phyloP scores from a whole-genome alignment of 169 alveolate genomes.

The Amoebophrya sp. region DNA sequence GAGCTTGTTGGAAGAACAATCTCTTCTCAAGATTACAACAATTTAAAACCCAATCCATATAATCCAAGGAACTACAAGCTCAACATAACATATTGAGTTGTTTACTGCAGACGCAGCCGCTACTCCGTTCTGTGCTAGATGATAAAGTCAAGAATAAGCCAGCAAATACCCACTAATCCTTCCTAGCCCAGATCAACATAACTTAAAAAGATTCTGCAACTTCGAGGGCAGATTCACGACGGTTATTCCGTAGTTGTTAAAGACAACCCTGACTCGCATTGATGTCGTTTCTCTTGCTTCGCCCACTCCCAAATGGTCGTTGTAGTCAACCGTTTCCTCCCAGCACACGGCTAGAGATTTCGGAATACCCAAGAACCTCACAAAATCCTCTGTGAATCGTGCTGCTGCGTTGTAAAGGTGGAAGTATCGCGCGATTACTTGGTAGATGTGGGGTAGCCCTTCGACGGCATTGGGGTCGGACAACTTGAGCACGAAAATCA shows the following conservation, averaged over 20 bases:
- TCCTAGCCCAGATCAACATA: too few relatives aligned
- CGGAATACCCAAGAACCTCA: background rate
- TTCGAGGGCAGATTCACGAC: background rate
- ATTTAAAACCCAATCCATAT: too few relatives aligned
- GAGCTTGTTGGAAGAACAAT: too few relatives aligned
- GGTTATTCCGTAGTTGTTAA: background rate
- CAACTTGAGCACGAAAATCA: background rate
- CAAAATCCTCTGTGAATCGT: background rate
- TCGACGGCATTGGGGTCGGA: constrained; percentile 4
- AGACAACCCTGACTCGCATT: background rate
- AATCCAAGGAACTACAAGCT: too few relatives aligned
- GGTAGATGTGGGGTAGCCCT: background rate
- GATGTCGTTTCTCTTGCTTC: background rate
- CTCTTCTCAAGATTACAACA: too few relatives aligned
- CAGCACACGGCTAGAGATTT: background rate
- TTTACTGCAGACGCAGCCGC: too few relatives aligned
- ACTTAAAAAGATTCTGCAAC: background rate
- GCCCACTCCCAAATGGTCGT: constrained; percentile 7
- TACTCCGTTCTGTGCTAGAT: too few relatives aligned
- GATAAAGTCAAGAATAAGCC: too few relatives aligned
- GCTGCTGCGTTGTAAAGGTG: background rate
- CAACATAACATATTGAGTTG: too few relatives aligned
- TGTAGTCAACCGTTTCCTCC: constrained; percentile 6
- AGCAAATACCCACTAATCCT: too few relatives aligned
- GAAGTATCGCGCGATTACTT: constrained; percentile 13